phyloP scores from a whole-genome alignment of 75 land plant species.

The Azolla pinnata region DNA sequence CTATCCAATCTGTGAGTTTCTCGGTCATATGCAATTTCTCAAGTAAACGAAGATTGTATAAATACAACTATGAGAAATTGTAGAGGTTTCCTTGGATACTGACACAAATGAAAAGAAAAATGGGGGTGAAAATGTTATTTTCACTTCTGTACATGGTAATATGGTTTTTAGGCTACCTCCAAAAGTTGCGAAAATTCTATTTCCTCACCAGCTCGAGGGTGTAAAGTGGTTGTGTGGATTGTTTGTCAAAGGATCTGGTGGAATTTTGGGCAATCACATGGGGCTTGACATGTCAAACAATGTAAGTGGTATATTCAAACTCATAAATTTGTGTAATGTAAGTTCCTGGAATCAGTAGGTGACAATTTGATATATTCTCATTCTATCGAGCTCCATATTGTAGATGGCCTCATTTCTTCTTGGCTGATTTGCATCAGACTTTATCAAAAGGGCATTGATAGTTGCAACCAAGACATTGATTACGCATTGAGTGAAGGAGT shows the following conservation, averaged over 20 bases:
- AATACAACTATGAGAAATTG: no score
- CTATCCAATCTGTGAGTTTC: not conserved
- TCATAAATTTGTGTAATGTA: no score
- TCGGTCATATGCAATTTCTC: not conserved
- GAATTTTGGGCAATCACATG: conserved; percentile 98
- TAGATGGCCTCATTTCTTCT: conserved; percentile 77
- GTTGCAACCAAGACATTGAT: conserved; percentile 91
- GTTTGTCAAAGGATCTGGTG: conserved; percentile 63
- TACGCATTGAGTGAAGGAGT: conserved; percentile 86
- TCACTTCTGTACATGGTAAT: conserved; percentile 22
- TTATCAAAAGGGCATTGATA: conserved; percentile 68
- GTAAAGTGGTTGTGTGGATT: conserved; percentile 86
- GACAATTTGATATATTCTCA: no score
- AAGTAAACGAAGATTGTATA: not conserved
- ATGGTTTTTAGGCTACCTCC: conserved; percentile 35
- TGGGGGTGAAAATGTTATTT: conserved; percentile 23
- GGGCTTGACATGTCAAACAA: conserved; percentile 97
- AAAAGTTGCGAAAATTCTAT: conserved; percentile 51
- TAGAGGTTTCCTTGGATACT: conserved; percentile 9
- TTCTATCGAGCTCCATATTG: no score
- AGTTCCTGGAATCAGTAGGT: no score
- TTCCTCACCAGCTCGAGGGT: conserved; percentile 84
- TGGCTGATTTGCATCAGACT: conserved; percentile 62
- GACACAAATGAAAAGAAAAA: conserved; percentile 1
- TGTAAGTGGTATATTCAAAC: no score